Evolutionary conservation across 495 filamentous ascomycete genomes (phyloP), one percentile per base, ranked within the genome.

Genomic region (Parathielavia hyrcaniae): DNA sequence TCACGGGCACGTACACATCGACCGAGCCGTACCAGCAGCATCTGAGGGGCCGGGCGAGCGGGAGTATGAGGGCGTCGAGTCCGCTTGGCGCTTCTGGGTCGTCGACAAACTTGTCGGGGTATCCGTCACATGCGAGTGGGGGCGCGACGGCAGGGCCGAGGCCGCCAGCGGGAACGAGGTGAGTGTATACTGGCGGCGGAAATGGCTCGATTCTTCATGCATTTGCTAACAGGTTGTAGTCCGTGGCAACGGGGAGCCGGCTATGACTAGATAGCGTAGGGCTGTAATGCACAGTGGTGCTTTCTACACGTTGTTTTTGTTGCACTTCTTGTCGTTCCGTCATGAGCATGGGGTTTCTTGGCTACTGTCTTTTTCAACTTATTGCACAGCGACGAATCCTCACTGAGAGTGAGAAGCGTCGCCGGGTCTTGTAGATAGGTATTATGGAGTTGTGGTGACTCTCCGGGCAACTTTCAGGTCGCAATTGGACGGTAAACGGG

Each of bases 161-260:
- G 48, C 45, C 63, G 54, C 62, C 43, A 61, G 49, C 53, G 64
- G 62, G 63, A 55, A 59, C 73, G 62, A 79, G 74, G 78, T 81
- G 64, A 72, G 73, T 58, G 51, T 43, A 8, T 8, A 22, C n/a
- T 16, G 1, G 16, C 14, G 4, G 13, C 6, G 11, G 26, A 30
- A 30, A 16, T 12, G 19, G 19, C 4, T 5, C 12, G 17, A 1
- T 40, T 16, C 1, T 12, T 23, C 26, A 1, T 1, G 20, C 17
- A 20, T 19, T 52, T 17, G n/a, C 59, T 59, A 53, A 50, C 52
- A 0, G 11, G 23, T 13, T 13, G 2, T 50, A 81, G 78, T 62
- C 72, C 73, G 26, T 82, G 79, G 79, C 78, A 82, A 66, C 73
- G 77, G 56, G 79, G 79, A 46, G 79, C 79, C 22, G 79, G 79